Conservation (phyloP, 225 moss, liverwort and hornwort species). For the Physcomitrellopsis africana region DNA sequence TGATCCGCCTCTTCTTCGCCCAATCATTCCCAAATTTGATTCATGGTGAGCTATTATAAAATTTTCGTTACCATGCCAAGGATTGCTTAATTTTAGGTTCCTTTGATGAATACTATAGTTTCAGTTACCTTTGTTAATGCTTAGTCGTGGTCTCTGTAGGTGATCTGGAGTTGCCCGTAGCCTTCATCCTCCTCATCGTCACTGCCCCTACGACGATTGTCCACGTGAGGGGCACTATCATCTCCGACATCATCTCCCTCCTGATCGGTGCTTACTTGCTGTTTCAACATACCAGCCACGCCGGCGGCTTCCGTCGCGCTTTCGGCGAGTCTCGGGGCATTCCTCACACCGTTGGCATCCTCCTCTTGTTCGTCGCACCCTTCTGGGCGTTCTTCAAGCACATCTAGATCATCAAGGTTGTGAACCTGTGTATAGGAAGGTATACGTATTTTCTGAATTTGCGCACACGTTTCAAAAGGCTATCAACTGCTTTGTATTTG, state of each 20-base stretch:
- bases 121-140: background rate
- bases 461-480: constrained; percentile 21
- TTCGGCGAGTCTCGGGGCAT: constrained; percentile 37
- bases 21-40: constrained; percentile 43
- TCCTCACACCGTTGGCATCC: constrained; percentile 47
- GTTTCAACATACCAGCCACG: constrained; percentile 38
- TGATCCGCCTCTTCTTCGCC: constrained; percentile 68
- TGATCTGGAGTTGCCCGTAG: constrained; percentile 57
- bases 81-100: background rate
- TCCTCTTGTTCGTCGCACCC: constrained; percentile 54
- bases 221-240: background rate
- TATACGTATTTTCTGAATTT: constrained; percentile 21
- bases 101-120: background rate
- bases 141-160: constrained; percentile 25
- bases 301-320: constrained; percentile 54
- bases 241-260: constrained; percentile 21
- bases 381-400: constrained; percentile 11
- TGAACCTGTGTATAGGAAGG: constrained; percentile 28
- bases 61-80: background rate
- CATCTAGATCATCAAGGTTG: background rate
- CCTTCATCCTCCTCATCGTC: constrained; percentile 61
- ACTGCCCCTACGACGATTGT: constrained; percentile 36
- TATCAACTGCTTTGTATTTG: background rate
- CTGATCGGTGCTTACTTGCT: constrained; percentile 44
- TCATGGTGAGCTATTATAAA: constrained; percentile 31